phyloP scores from a whole-genome alignment of 495 filamentous ascomycete genomes.

The Halenospora varia region DNA sequence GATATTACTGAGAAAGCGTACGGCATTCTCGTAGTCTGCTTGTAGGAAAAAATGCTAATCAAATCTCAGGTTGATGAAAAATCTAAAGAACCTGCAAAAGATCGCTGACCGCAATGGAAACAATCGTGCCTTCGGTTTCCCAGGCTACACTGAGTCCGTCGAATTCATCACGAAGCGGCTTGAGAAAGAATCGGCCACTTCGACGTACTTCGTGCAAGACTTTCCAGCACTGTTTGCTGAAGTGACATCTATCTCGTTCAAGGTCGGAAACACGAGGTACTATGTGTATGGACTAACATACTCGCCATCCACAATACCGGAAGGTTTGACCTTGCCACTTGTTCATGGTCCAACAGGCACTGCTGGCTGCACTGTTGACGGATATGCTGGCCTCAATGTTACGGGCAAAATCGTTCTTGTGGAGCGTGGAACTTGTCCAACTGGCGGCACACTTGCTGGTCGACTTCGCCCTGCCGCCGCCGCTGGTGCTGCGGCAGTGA shows the following conservation, averaged over 20 bases:
- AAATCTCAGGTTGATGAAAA: constrained; percentile 26
- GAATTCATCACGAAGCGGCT: constrained; percentile 35
- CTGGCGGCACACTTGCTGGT: constrained; percentile 37
- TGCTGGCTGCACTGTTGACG: constrained; percentile 32
- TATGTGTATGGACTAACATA: constrained; percentile 37
- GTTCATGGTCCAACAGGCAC: constrained; percentile 33
- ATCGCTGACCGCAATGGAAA: constrained; percentile 39
- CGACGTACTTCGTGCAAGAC: constrained; percentile 35
- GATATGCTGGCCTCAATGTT: constrained; percentile 34
- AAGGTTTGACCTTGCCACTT: constrained; percentile 36
- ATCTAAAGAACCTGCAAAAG: constrained; percentile 29
- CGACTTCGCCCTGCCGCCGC: constrained; percentile 32
- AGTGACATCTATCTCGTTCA: constrained; percentile 34
- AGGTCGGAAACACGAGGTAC: constrained; percentile 28
- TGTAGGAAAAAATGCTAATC: neutral
- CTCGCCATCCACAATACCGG: constrained; percentile 36
- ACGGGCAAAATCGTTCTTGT: constrained; percentile 41
- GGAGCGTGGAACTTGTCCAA: constrained; percentile 34
- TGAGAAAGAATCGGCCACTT: constrained; percentile 24
- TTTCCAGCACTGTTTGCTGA: constrained; percentile 36
- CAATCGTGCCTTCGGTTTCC: constrained; percentile 44
- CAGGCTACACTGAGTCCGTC: constrained; percentile 40
- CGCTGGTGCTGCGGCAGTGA: constrained; percentile 34
- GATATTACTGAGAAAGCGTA: neutral
- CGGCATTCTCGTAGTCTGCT: neutral